Evolutionary conservation across 495 filamentous ascomycete species (phyloP), one percentile per base, ranked within the genome.

Genomic region (Penicillium silybi): DNA sequence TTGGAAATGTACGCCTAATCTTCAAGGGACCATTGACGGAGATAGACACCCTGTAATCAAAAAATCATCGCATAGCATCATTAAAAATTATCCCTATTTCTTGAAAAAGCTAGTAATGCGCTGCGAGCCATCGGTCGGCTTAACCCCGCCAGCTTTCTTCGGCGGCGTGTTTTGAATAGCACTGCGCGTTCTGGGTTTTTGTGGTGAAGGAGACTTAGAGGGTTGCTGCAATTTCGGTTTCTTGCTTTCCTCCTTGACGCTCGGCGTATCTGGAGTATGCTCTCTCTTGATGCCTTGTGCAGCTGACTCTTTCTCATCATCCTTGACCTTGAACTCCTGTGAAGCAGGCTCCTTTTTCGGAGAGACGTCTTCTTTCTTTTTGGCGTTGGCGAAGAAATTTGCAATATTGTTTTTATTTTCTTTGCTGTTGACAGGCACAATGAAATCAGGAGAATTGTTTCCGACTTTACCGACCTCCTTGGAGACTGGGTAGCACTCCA

Each of bases 381-480:
- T 61, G 70, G 80, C 47, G 52, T 81, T 83, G 5, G 72, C 79
- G 59, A 98, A 98, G 72, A 95, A 97, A 63, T 95, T 96, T 13
- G 86, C 88, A 65, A 98, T 97, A 53, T 90, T 95, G 35, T 74
- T 81, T 72, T 95, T 96, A 61, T 95, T 95, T 61, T 91, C 88
- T 44, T 79, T 85, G 66, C 86, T 90, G 57, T 84, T 77, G 39
- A 96, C 70, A 0, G 91, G 91, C 2, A 96, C 73, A 35, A 97
- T 80, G 63, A 97, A 96, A 2, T 73, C 77, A 0, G 86, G 83
- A 16, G 85, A 89, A 63, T 95, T 88, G 54, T 96, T 95, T n/a
- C 92, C 91, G 2, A 95, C 93, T 71, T 96, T 97, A 0, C 91
- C 91, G 0, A 98, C 93, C 11, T 93, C 92, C 64, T 88, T 89